Evolutionary conservation across 2,329 filamentous ascomycete genomes (phyloP).

Genomic region (Cladosporium sp.): DNA sequence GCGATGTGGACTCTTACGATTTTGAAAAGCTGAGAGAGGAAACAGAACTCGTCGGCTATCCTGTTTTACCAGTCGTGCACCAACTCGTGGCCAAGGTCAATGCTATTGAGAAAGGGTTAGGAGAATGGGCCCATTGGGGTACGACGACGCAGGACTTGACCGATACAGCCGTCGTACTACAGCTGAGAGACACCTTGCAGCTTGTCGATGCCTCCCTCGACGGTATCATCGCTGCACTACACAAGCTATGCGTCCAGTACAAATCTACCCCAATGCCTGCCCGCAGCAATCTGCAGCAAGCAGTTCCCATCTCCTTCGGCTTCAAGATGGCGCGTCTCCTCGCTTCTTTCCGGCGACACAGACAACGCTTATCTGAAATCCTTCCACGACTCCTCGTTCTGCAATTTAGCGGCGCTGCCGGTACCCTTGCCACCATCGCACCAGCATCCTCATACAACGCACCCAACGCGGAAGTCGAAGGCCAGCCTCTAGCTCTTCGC

Average conservation of each 20-base stretch:
- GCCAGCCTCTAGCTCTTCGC: background rate
- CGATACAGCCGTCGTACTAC: background rate
- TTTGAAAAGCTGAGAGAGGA: slow-evolving; percentile 29
- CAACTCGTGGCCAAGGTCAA: background rate
- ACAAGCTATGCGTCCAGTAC: background rate
- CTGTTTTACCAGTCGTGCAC: slow-evolving; percentile 24
- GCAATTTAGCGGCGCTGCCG: background rate
- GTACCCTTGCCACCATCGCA: background rate
- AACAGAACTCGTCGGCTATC: slow-evolving; percentile 33
- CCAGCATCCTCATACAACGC: background rate
- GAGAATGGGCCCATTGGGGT: background rate
- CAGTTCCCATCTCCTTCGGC: background rate
- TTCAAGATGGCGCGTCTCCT: background rate
- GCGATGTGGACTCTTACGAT: slow-evolving; percentile 25
- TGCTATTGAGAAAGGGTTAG: background rate
- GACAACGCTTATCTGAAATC: background rate
- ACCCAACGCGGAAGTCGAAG: background rate
- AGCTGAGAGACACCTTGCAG: background rate
- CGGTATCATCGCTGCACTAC: background rate
- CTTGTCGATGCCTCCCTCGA: background rate
- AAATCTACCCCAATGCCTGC: background rate
- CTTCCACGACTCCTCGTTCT: background rate
- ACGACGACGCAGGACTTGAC: background rate
- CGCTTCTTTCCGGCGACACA: background rate
- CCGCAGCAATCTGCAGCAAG: background rate